A percentile compares a stretch with the other conserved stretches of the same genome.
Evolutionary conservation across 768 basidiomycete species (phyloP).

Genomic region (Suillus subaureus): DNA sequence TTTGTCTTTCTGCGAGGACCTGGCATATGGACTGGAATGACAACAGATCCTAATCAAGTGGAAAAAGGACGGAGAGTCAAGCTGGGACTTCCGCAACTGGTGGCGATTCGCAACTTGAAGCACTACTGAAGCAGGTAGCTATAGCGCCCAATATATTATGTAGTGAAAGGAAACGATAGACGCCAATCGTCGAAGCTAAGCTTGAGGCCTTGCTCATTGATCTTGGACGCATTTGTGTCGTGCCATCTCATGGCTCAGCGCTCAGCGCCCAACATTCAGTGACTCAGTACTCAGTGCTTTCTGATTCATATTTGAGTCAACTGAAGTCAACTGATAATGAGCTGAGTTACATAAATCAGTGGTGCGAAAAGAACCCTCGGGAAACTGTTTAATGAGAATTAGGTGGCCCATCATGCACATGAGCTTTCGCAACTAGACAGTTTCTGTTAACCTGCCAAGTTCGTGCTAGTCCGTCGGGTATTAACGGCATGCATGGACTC

Average conservation of each 20-base stretch:
- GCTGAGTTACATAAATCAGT: too few species aligned
- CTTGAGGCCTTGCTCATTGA: not conserved
- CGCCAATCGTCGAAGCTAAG: not conserved
- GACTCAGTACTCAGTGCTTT: too few species aligned
- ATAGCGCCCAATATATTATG: not conserved
- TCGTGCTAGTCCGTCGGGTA: too few species aligned
- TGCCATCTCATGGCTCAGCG: not conserved
- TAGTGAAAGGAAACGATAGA: not conserved
- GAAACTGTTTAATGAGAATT: too few species aligned
- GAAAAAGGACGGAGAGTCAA: not conserved
- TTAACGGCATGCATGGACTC: too few species aligned
- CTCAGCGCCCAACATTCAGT: too few species aligned
- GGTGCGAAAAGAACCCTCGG: too few species aligned
- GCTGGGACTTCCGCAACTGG: not conserved
- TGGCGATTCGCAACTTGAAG: not conserved
- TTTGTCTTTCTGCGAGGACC: slow-evolving; percentile 28
- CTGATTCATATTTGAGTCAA: too few species aligned
- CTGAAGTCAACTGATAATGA: too few species aligned
- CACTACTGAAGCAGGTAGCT: not conserved
- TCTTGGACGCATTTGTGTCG: not conserved
- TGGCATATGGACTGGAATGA: slow-evolving; percentile 21
- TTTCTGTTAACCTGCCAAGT: too few species aligned
- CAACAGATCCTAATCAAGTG: not conserved
- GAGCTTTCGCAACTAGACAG: too few species aligned
- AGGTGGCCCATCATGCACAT: too few species aligned